These are phyloP conservation scores for Piper longum DNA, from an alignment of 164 flowering plant species.

Conservation along the genomic window DNA sequence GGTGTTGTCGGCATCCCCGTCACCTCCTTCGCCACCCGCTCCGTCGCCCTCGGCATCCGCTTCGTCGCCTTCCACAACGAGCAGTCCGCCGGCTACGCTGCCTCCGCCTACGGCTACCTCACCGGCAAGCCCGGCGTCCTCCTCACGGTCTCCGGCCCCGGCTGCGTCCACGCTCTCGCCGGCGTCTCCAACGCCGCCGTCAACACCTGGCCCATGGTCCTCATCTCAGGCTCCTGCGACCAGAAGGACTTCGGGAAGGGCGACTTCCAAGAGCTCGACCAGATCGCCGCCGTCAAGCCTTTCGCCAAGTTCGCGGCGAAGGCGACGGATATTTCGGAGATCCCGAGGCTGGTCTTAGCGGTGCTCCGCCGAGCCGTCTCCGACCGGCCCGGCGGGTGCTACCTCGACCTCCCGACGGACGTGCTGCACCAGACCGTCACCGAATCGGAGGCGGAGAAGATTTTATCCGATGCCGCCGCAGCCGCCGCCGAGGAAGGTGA, in stretches of 20 bases:
- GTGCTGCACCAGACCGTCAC: constrained; percentile 67
- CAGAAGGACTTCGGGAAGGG: constrained; percentile 72
- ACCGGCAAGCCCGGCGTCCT: constrained; percentile 72
- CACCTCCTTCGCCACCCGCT: constrained; percentile 69
- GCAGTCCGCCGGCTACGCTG: constrained; percentile 97
- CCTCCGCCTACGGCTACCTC: constrained; percentile 88
- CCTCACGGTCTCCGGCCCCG: constrained; percentile 94
- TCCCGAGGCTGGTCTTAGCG: constrained; percentile 42
- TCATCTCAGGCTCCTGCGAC: constrained; percentile 92
- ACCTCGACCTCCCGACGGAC: constrained; percentile 75
- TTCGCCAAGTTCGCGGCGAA: constrained; percentile 53
- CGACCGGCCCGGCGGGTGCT: constrained; percentile 83
- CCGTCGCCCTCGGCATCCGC: constrained; percentile 66
- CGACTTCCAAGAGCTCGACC: constrained; percentile 88
- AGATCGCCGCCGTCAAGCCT: constrained; percentile 56
- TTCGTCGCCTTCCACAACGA: constrained; percentile 95
- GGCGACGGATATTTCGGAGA: constrained; percentile 36
- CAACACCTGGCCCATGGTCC: constrained; percentile 76
- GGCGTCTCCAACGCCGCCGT: constrained; percentile 66
- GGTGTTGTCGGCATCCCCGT: constrained; percentile 98
- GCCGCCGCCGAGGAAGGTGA: constrained; percentile 12
- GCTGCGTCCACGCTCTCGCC: constrained; percentile 92
- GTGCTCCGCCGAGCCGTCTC: constrained; percentile 29
- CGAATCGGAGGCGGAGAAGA: constrained; percentile 38
- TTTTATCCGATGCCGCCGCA: constrained; percentile 18